Evolutionary conservation across 306 rosid species (phyloP).

Genomic region (Cicer yamashitae): DNA sequence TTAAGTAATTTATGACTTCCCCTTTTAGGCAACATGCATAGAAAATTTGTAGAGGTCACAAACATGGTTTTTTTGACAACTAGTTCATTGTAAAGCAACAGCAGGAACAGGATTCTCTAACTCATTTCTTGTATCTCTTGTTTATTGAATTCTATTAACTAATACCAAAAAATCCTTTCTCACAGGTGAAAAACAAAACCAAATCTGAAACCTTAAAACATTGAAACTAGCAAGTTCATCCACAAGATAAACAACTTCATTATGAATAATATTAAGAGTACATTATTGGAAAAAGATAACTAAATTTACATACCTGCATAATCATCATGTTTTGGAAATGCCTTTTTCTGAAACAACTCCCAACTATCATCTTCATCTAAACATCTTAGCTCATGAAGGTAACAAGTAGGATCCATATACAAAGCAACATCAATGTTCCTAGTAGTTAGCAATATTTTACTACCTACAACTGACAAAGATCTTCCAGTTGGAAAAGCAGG

Average conservation of each 20-base stretch:
- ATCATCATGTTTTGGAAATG: conserved; percentile 45
- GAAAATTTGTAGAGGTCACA: conserved; percentile 21
- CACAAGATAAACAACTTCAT: conserved; percentile 18
- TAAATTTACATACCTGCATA: conserved; percentile 45
- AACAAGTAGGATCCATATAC: conserved; percentile 45
- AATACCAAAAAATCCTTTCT: background rate
- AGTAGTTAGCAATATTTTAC: conserved; percentile 60
- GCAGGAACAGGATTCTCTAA: conserved; percentile 13
- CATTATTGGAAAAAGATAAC: background rate
- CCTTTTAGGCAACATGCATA: conserved; percentile 7
- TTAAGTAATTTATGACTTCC: conserved; percentile 23
- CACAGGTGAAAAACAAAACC: background rate
- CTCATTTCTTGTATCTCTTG: background rate
- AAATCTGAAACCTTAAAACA: background rate
- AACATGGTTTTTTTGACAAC: conserved; percentile 12
- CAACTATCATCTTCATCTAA: conserved; percentile 49
- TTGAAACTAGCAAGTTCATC: conserved; percentile 36
- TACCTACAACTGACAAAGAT: conserved; percentile 44
- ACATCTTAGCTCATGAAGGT: conserved; percentile 49
- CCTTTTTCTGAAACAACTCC: conserved; percentile 59
- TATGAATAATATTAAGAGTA: background rate
- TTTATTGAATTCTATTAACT: conserved; percentile 1
- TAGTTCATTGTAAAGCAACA: background rate
- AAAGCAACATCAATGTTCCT: conserved; percentile 50
- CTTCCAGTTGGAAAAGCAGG: conserved; percentile 52